Percentiles rank a stretch among this genome's conserved stretches.
Conservation (phyloP, 768 basidiomycete genomes). For the Lactifluus rugatus region DNA sequence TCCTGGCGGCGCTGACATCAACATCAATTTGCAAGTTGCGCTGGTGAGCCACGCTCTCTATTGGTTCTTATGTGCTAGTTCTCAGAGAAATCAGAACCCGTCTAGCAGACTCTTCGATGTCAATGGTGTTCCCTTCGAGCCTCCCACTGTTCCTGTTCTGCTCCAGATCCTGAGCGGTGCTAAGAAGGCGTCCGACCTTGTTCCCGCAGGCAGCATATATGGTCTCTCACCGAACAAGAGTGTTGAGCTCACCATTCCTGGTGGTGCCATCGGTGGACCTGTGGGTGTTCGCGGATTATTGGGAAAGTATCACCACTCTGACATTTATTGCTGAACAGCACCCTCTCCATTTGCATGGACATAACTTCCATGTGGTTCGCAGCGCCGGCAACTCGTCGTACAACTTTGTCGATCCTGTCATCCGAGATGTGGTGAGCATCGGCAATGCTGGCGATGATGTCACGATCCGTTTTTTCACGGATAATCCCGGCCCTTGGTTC, state of each 20-base stretch:
- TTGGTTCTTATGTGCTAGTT: background rate
- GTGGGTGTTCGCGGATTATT: background rate
- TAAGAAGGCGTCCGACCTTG: background rate
- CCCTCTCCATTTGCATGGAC: no score
- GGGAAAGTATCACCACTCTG: background rate
- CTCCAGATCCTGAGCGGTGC: constrained; percentile 12
- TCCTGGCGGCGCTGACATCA: constrained; percentile 21
- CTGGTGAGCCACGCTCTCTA: constrained; percentile 11
- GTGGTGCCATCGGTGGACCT: constrained; percentile 2
- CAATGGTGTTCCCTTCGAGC: background rate
- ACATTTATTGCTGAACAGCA: background rate
- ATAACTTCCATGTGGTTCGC: no score
- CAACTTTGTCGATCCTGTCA: no score
- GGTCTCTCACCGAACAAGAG: background rate
- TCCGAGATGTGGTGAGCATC: constrained; percentile 18
- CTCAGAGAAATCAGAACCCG: background rate
- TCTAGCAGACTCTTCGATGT: background rate
- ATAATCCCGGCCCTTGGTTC: no score
- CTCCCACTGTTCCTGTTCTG: constrained; percentile 10
- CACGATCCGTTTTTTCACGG: no score
- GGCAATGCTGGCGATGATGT: no score
- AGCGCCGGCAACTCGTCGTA: no score
- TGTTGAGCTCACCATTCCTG: constrained; percentile 6
- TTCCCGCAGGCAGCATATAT: constrained; percentile 10
- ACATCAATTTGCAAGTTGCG: constrained; percentile 15